phyloP scores from a whole-genome alignment of 148 eudicot genomes.

The Beta vulgaris region DNA sequence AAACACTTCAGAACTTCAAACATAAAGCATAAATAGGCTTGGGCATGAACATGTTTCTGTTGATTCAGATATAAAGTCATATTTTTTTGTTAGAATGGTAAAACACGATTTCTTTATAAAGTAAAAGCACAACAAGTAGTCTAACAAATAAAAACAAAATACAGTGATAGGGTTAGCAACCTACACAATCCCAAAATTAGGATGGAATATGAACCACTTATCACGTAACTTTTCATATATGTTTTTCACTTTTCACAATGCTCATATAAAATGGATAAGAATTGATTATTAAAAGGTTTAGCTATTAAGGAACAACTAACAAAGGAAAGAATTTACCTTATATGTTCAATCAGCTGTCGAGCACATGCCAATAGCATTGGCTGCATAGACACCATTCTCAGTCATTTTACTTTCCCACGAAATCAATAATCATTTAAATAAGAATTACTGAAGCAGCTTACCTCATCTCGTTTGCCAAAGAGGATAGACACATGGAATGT shows the following conservation, averaged over 20 bases:
- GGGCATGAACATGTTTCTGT: neutral
- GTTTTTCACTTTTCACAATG: too few species aligned
- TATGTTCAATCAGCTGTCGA: slow-evolving; percentile 76
- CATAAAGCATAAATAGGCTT: neutral
- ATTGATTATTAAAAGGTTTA: too few species aligned
- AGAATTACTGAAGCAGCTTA: slow-evolving; percentile 26
- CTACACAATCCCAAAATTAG: too few species aligned
- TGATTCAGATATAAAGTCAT: neutral
- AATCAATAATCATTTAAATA: neutral
- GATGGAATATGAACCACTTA: too few species aligned
- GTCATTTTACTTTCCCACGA: slow-evolving; percentile 1
- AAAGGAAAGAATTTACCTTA: slow-evolving; percentile 48
- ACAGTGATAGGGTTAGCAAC: too few species aligned
- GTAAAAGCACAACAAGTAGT: neutral
- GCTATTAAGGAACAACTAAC: neutral
- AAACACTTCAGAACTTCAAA: neutral
- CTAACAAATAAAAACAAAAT: neutral
- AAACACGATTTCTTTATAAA: neutral
- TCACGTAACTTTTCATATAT: too few species aligned
- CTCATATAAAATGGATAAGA: too few species aligned
- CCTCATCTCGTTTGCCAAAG: slow-evolving; percentile 94
- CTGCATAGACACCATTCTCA: slow-evolving; percentile 46
- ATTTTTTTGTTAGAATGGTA: neutral
- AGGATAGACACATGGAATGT: slow-evolving; percentile 62
- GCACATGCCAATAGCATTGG: slow-evolving; percentile 81